Evolutionary conservation across 495 filamentous ascomycete genomes (phyloP).

Genomic region (Hypoxylon fuscum): DNA sequence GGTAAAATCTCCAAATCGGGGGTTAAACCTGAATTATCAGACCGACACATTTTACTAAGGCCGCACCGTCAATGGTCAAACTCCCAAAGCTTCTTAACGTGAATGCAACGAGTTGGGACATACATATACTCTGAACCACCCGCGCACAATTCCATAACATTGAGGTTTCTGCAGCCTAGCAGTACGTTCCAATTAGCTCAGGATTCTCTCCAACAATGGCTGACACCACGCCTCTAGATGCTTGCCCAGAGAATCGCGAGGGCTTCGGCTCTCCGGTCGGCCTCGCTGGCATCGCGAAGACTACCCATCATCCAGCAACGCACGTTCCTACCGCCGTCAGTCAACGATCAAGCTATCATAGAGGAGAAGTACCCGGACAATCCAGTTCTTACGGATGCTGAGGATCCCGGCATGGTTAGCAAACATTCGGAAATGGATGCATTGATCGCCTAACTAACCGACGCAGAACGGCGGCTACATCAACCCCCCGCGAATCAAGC

Average conservation of each 20-base stretch:
- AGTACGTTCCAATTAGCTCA: constrained; percentile 33
- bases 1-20: too few species aligned
- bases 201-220: neutral
- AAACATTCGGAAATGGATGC: constrained; percentile 2
- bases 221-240: constrained; percentile 60
- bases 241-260: constrained; percentile 68
- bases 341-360: constrained; percentile 49
- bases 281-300: constrained; percentile 53
- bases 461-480: constrained; percentile 89
- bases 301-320: constrained; percentile 59
- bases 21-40: constrained; percentile 4
- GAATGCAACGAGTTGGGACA: neutral
- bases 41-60: constrained; percentile 23
- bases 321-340: constrained; percentile 56
- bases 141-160: constrained; percentile 20
- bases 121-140: constrained; percentile 10
- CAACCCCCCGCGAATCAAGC: constrained; percentile 85
- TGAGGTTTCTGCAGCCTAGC: constrained; percentile 29
- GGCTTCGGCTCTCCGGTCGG: constrained; percentile 64
- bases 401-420: constrained; percentile 80
- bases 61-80: constrained; percentile 1
- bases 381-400: constrained; percentile 64
- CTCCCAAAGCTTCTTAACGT: constrained; percentile 16
- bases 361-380: constrained; percentile 60
- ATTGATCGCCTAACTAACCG: constrained; percentile 34